Conservation (phyloP, 179 eudicot species). For the Drosera spatulata region DNA sequence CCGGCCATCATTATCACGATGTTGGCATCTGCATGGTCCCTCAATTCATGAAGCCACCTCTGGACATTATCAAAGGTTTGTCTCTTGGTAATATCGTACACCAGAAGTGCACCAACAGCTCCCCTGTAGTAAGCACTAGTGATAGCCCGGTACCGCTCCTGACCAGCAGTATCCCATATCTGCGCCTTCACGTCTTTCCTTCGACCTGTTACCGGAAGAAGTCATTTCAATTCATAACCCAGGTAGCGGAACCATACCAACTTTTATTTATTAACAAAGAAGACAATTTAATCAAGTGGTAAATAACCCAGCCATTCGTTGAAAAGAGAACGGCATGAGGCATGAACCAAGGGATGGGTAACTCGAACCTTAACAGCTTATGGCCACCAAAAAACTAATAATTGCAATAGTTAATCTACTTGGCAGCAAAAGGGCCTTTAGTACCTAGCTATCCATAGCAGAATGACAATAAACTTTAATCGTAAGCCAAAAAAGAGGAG, state of each 20-base stretch:
- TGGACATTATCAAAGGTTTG: conserved; percentile 51
- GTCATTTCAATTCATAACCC: not conserved
- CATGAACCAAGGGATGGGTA: too few species aligned
- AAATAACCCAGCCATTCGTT: too few species aligned
- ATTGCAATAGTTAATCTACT: too few species aligned
- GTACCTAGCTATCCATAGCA: too few species aligned
- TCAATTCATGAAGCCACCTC: conserved; percentile 56
- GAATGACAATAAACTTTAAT: too few species aligned
- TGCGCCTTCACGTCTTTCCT: conserved; percentile 57
- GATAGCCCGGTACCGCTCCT: conserved; percentile 51
- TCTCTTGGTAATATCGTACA: conserved; percentile 42
- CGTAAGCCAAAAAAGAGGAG: too few species aligned
- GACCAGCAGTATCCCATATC: conserved; percentile 66
- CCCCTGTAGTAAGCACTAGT: conserved; percentile 59
- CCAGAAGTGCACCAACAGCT: conserved; percentile 15
- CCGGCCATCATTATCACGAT: conserved; percentile 73
- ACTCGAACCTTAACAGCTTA: too few species aligned
- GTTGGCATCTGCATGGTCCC: conserved; percentile 67
- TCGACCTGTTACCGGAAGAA: conserved; percentile 25
- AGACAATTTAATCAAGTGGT: too few species aligned
- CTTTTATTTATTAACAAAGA: too few species aligned
- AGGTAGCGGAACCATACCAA: not conserved
- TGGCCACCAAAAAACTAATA: too few species aligned
- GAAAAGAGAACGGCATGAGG: too few species aligned
- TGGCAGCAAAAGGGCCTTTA: too few species aligned